phyloP scores from a whole-genome alignment of 495 filamentous ascomycete species.

The Podospora tetraspora region DNA sequence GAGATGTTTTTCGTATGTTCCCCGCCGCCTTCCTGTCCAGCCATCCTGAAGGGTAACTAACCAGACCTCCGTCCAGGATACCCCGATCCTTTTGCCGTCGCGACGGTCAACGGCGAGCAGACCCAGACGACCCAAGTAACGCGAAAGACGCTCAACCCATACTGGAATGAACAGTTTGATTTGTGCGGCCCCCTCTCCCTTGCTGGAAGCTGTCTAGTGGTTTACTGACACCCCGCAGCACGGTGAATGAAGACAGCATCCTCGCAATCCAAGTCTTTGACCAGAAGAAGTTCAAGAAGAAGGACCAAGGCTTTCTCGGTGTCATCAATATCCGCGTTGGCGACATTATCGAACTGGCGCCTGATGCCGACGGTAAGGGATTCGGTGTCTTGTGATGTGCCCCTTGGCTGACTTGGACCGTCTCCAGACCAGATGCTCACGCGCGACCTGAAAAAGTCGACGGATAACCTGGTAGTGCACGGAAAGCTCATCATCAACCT shows the following conservation, averaged over 20 bases:
- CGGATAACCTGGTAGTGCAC: slow-evolving; percentile 94
- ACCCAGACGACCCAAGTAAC: slow-evolving; percentile 93
- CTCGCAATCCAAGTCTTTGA: slow-evolving; percentile 98
- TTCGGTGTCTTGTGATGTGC: not conserved
- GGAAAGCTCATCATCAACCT: slow-evolving; percentile 95
- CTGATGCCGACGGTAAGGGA: slow-evolving; percentile 82
- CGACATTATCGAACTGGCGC: slow-evolving; percentile 81
- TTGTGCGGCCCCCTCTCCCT: slow-evolving; percentile 54
- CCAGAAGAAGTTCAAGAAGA: slow-evolving; percentile 99
- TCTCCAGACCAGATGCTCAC: slow-evolving; percentile 82
- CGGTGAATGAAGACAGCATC: slow-evolving; percentile 88
- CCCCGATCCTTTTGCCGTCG: slow-evolving; percentile 95
- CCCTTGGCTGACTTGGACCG: slow-evolving; percentile 1
- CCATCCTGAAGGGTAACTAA: slow-evolving; percentile 17
- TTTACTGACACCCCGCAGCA: slow-evolving; percentile 49
- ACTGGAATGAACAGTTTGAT: slow-evolving; percentile 99
- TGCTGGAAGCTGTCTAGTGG: not conserved
- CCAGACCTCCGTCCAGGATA: slow-evolving; percentile 59
- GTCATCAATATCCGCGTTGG: slow-evolving; percentile 96
- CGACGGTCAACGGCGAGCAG: slow-evolving; percentile 93
- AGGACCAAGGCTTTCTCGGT: slow-evolving; percentile 97
- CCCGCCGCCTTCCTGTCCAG: not conserved
- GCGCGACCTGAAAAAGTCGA: slow-evolving; percentile 95
- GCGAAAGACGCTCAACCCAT: slow-evolving; percentile 95
- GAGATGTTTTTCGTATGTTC: slow-evolving; percentile 92